Base-by-base conservation (phyloP, 2,329 filamentous ascomycete species). In the Aspergillus sp. region DNA sequence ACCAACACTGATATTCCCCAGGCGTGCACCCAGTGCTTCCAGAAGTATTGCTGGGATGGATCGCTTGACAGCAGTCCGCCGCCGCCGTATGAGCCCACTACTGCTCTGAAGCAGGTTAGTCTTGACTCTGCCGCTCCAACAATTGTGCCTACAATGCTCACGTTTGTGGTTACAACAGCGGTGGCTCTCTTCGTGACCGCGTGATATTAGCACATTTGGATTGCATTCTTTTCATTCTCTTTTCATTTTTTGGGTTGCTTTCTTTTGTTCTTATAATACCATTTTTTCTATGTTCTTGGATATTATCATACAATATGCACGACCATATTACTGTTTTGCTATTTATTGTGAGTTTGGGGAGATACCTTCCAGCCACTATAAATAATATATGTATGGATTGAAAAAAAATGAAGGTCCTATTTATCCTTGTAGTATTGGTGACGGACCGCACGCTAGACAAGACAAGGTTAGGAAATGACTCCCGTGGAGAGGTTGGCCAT, bases 31-130 rank as follows among this genome's bases (percentile, higher is more conserved):
- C 56, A 74, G 46, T 97, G 91, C 71, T 95, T 94, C 65, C 52
- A 73, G 12, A 67, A 72, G 27, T 94, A 94, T 71, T 97, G 91
- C 76, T 97, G 91, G 90, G 80, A 95, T 65, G 91, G 91, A 27
- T 85, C 78, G 1, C 50, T 67, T 2, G 65, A 74, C 40, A 60
- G 51, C 41, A 68, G 67, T 0, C 54, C 53, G 9, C 58, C 63
- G 1, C 56, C 58, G 3, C 52, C 52, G 2, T 79, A 76, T 50
- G 64, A 71, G 38, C 76, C 77, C 3, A 32, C 29, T n/a, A 49
- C 51, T 4, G 27, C 45, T 12, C 12, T 51, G 35, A 29, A 49
- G 29, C 5, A 32, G 41, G 9, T 34, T n/a, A 34, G 12, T 27
- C 29, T 32, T 7, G 19, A 10, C 9, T 49, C 36, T 26, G 43